These are phyloP conservation scores for Pelargonium citronellum DNA, from an alignment of 441 rosid genomes.

Conservation along the genomic window DNA sequence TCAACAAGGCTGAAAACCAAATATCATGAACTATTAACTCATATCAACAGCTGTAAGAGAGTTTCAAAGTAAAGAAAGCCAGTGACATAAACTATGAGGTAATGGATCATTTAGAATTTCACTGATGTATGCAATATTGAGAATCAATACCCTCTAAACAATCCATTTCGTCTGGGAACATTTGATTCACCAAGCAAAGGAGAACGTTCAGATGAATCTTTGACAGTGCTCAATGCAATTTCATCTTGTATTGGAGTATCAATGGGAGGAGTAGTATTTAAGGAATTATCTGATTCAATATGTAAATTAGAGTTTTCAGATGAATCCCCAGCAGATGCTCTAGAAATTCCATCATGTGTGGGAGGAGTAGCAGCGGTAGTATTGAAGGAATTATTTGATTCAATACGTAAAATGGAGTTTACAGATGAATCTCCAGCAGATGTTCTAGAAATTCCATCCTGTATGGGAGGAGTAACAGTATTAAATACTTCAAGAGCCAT, in stretches of 20 bases:
- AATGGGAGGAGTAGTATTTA: background rate
- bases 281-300: conserved; percentile 17
- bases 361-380: conserved; percentile 16
- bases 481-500: conserved; percentile 43
- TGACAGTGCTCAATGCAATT: background rate
- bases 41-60: background rate
- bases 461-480: conserved; percentile 28
- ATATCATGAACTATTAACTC: conserved; percentile 12
- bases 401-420: conserved; percentile 35
- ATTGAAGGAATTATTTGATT: background rate
- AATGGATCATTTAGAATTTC: background rate
- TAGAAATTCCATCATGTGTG: conserved; percentile 30
- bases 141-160: conserved; percentile 67
- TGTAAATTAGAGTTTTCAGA: conserved; percentile 36
- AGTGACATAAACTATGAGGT: background rate
- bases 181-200: conserved; percentile 29
- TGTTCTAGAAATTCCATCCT: conserved; percentile 32
- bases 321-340: conserved; percentile 32
- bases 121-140: conserved; percentile 16
- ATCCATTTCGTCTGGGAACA: conserved; percentile 39
- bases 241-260: background rate
- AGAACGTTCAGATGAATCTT: background rate
- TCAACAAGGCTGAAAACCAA: conserved; percentile 61
- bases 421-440: conserved; percentile 36
- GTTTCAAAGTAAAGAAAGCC: background rate